Evolutionary conservation across 2,329 filamentous ascomycete genomes (phyloP), one percentile per base, ranked within the genome.

Genomic region (Cercospora sp.): DNA sequence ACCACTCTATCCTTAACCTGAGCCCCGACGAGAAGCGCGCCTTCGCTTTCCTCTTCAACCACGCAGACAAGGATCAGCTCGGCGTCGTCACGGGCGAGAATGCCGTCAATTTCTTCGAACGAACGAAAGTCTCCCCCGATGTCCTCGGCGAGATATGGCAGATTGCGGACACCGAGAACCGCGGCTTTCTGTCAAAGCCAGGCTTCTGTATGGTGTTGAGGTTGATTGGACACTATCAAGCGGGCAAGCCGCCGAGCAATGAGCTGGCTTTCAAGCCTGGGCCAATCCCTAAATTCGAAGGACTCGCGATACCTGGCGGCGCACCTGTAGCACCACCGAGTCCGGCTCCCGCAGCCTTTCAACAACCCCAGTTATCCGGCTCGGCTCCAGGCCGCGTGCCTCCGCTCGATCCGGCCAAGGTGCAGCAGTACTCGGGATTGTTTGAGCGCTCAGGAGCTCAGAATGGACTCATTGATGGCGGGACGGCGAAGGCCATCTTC

Each of bases 81-180:
- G 93, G 94, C 66, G 93, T 98, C 72, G 92, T 99, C 37, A 97
- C 95, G 18, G 95, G 95, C 80, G 95, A 99, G 81, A 87, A 96
- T 70, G 95, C 95, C 68, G 94, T 99, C 80, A 92, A 93, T 79
- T 98, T 99, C 85, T 99, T 99, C 79, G 94, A 98, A 81, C 95
- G 95, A 85, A 98, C 95, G 57, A 90, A 91, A 74, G 85, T 99
- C 60, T 89, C 94, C 70, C 92, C 94, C 64, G 89, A 92, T 70
- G 86, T 95, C 60, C 86, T 99, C 68, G 95, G 94, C 80, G 90
- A 97, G 91, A 98, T 99, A 86, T 99, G 95, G 95, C 94, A 98
- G 82, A 95, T 99, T 79, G 94, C 95, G 74, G 95, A 99, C 83
- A 93, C 88, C 73, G 94, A 98, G 83, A 99, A 99, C 83, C 89